Conservation (phyloP, 169 alveolate genomes). For the Plasmodium billcollinsi region DNA sequence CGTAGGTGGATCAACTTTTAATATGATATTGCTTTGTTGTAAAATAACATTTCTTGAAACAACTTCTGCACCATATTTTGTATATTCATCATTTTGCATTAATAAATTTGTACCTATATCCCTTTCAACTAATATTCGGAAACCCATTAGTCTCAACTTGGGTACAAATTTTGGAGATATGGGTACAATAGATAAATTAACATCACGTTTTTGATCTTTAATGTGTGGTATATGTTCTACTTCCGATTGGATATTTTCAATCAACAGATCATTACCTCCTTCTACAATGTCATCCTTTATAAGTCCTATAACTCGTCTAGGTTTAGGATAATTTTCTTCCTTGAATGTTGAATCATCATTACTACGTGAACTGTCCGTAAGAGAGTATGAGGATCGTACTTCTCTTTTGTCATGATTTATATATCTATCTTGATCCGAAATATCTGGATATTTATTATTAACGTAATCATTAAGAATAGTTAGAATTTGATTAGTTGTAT, state of each 20-base stretch:
- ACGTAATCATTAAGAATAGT: constrained; percentile 75
- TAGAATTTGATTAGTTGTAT: constrained; percentile 82
- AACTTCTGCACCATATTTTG: constrained; percentile 83
- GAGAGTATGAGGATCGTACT: constrained; percentile 60
- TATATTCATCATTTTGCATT: constrained; percentile 83
- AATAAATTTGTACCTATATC: constrained; percentile 90
- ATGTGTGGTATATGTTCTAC: neutral
- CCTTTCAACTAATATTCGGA: constrained; percentile 86
- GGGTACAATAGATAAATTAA: constrained; percentile 82
- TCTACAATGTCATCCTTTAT: constrained; percentile 69
- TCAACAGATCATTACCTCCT: neutral
- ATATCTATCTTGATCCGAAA: constrained; percentile 20
- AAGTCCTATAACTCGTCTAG: constrained; percentile 83
- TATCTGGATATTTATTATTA: constrained; percentile 44
- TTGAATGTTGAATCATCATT: constrained; percentile 49
- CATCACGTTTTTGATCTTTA: neutral
- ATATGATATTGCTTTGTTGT: constrained; percentile 82
- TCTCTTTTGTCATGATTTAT: constrained; percentile 24
- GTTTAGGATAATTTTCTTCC: constrained; percentile 84
- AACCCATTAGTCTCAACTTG: constrained; percentile 87
- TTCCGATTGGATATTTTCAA: neutral
- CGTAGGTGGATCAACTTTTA: constrained; percentile 88
- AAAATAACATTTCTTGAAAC: constrained; percentile 79
- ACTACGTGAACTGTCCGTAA: constrained; percentile 15
- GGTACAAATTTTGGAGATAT: constrained; percentile 89